phyloP scores from a whole-genome alignment of 768 basidiomycete genomes.

The Phanerochaete carnosa region DNA sequence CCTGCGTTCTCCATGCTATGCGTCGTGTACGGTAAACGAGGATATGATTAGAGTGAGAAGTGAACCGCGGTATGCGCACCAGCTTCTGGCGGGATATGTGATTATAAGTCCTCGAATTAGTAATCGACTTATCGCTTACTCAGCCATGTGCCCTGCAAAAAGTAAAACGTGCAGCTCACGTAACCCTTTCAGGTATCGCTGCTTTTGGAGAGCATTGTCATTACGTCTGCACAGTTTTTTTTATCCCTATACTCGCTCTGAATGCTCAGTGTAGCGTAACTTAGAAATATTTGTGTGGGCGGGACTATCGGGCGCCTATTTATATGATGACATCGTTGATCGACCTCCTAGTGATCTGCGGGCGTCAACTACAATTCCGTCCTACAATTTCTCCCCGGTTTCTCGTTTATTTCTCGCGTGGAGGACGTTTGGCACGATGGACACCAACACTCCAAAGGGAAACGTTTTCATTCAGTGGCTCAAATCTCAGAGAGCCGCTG shows the following conservation, averaged over 20 bases:
- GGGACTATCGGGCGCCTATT: no score
- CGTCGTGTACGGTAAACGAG: background rate
- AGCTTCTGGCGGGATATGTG: background rate
- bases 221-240: no score
- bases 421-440: background rate
- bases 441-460: background rate
- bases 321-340: no score
- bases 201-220: no score
- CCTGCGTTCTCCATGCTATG: background rate
- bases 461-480: conserved; percentile 59
- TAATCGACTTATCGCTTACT: background rate
- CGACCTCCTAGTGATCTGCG: background rate
- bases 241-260: no score
- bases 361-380: background rate
- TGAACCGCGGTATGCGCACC: background rate
- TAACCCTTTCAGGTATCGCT: no score
- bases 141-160: no score
- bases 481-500: conserved; percentile 39
- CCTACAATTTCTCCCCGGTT: background rate
- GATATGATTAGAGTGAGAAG: background rate
- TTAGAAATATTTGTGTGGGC: no score
- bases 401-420: background rate
- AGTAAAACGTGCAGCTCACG: no score
- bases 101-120: background rate
- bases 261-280: no score